A percentile compares a stretch with the other conserved stretches of the same genome.
Evolutionary conservation across 1,139 yeast species (phyloP).

Genomic region (Pichia sp.): DNA sequence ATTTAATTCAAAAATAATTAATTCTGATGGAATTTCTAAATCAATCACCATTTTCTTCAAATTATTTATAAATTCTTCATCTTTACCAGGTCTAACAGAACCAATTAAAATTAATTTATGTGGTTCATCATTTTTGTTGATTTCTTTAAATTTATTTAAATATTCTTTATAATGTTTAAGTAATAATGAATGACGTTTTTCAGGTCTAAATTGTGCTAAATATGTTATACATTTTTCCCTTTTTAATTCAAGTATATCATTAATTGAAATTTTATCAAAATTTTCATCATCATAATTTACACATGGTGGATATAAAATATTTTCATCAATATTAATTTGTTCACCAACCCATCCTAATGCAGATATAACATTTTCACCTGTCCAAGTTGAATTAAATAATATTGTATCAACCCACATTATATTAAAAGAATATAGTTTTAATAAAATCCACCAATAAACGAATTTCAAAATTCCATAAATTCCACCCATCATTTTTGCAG

Average conservation of each 20-base stretch:
- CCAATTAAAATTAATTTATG: slow-evolving; percentile 68
- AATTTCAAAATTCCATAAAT: slow-evolving; percentile 38
- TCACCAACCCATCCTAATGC: slow-evolving; percentile 43
- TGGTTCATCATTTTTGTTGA: slow-evolving; percentile 3
- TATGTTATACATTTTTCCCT: slow-evolving; percentile 56
- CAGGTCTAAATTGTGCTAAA: slow-evolving; percentile 93
- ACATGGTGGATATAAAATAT: slow-evolving; percentile 60
- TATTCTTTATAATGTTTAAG: slow-evolving; percentile 57
- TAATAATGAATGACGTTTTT: slow-evolving; percentile 78
- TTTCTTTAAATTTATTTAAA: slow-evolving; percentile 17
- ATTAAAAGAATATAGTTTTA: slow-evolving; percentile 55
- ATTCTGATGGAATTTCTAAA: slow-evolving; percentile 38
- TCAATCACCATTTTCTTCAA: slow-evolving; percentile 43
- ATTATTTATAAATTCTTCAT: slow-evolving; percentile 50
- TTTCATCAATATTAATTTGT: slow-evolving; percentile 18
- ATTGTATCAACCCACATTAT: slow-evolving; percentile 65
- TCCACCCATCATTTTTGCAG: slow-evolving; percentile 32
- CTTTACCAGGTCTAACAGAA: slow-evolving; percentile 68
- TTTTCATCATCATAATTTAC: slow-evolving; percentile 17
- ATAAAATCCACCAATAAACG: slow-evolving; percentile 63
- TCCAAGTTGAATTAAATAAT: slow-evolving; percentile 89
- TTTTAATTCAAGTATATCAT: slow-evolving; percentile 8
- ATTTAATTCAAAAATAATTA: slow-evolving; percentile 66
- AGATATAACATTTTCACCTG: slow-evolving; percentile 59
- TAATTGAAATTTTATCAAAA: slow-evolving; percentile 18